Evolutionary conservation across 805 yeast genomes (phyloP), one percentile per base, ranked within the genome.

Genomic region (Kodamaea sagamina): DNA sequence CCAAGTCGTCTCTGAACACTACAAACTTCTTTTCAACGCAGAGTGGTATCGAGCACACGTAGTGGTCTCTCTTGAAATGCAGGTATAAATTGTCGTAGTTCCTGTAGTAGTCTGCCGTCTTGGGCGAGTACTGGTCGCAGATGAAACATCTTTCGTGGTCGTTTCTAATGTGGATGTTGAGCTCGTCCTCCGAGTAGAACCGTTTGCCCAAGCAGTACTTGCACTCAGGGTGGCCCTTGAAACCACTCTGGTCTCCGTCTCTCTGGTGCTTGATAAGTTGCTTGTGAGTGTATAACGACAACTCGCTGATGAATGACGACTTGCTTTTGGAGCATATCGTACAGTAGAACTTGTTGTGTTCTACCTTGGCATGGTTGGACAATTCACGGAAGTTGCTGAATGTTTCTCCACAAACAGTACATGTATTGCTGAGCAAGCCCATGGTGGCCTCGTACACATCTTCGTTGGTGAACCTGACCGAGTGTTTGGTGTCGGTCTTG

Each of bases 21-120:
- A 93, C 93, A 65, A 93, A 92, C 59, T 87, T 86, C 62, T 86
- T 82, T 43, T 90, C 98, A 37, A 90, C 63, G 65, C 99, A 93
- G 9, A 76, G 56, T 37, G 79, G 86, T 13, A 86, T 84, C 24
- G 76, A 72, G 66, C 99, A 93, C 11, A 81, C 80, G 62, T 71
- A 88, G 63, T 93, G 99, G 32, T 75, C 80, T 3, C 58, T 61
- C 51, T 69, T 72, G 63, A 93, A 93, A 68, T 93, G 99, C 11
- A 70, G 68, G 52, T 81, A 85, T 43, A 93, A 71, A 29, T 79
- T 71, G 35, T 84, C 84, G 58, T 92, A 92, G 61, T 90, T 77
- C 50, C 74, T 74, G 66, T 84, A 93, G 63, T 86, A 89, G 41
- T 64, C 68, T 0, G 72, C 70, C 4, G 58, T 56, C 51, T 79